A percentile compares a stretch with the other conserved stretches of the same genome.
Evolutionary conservation across 139 green algal species (phyloP).

Genomic region (Coccomyxa sp.): DNA sequence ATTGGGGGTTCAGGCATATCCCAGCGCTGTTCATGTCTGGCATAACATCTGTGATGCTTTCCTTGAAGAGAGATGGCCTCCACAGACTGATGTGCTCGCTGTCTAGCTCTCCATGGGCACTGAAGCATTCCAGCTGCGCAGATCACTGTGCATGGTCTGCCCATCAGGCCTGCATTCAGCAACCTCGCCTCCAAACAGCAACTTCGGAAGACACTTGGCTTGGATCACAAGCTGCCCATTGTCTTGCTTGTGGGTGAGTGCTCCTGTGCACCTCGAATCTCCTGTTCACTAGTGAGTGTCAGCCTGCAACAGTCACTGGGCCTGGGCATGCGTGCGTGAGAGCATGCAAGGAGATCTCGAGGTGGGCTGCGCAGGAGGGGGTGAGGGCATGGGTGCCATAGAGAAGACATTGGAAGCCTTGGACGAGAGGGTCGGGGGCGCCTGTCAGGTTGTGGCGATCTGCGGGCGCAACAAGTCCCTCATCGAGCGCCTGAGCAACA

Average conservation of each 20-base stretch:
- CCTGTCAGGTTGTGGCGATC: constrained; percentile 83
- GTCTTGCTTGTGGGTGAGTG: constrained; percentile 65
- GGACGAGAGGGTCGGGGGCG: constrained; percentile 25
- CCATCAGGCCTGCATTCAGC: constrained; percentile 90
- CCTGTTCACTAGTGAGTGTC: not conserved
- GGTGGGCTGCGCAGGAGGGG: constrained; percentile 56
- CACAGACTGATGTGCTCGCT: too few relatives aligned
- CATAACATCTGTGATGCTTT: too few relatives aligned
- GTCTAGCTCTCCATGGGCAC: too few relatives aligned
- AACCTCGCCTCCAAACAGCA: constrained; percentile 37
- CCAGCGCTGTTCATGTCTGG: not conserved
- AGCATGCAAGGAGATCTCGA: too few relatives aligned
- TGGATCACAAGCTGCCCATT: constrained; percentile 46
- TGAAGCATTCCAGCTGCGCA: constrained; percentile 32
- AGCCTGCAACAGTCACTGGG: too few relatives aligned
- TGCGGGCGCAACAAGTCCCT: constrained; percentile 91
- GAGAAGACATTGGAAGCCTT: constrained; percentile 83
- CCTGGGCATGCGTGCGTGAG: too few relatives aligned
- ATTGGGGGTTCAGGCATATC: not conserved
- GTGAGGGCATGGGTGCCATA: constrained; percentile 95
- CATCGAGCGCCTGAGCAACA: constrained; percentile 43
- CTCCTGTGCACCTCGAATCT: not conserved
- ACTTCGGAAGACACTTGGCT: constrained; percentile 46
- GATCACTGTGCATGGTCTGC: constrained; percentile 75
- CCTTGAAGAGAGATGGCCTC: too few relatives aligned